Conservation (phyloP, 305 asterid species). For the Fraxinus latifolia region DNA sequence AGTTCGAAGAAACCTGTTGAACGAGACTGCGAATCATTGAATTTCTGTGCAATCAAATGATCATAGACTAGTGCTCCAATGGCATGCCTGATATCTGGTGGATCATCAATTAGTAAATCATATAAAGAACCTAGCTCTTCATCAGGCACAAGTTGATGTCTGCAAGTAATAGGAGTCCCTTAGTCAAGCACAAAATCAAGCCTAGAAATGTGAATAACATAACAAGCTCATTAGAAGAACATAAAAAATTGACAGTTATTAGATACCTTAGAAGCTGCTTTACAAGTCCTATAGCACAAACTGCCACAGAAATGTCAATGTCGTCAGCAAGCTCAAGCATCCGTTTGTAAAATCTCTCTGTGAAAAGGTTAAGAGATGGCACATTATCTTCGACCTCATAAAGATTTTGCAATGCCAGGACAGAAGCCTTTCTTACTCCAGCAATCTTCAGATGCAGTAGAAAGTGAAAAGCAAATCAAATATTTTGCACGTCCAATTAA, state of each 20-base stretch:
- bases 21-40: constrained; percentile 66
- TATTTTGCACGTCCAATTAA: constrained; percentile 25
- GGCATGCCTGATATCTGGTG: constrained; percentile 91
- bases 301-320: constrained; percentile 93
- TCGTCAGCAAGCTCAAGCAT: constrained; percentile 99
- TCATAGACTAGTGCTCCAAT: constrained; percentile 91
- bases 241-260: neutral
- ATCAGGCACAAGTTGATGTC: constrained; percentile 96
- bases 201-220: constrained; percentile 8
- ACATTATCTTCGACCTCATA: constrained; percentile 91
- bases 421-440: constrained; percentile 90
- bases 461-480: constrained; percentile 22
- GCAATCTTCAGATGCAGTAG: constrained; percentile 56
- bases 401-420: constrained; percentile 87
- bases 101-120: constrained; percentile 90
- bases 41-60: constrained; percentile 94
- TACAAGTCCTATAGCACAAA: constrained; percentile 96
- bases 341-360: constrained; percentile 81
- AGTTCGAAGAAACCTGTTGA: constrained; percentile 57
- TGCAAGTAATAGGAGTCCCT: constrained; percentile 37
- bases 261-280: constrained; percentile 82
- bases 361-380: constrained; percentile 91
- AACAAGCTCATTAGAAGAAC: constrained; percentile 18
- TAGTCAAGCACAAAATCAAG: constrained; percentile 24
- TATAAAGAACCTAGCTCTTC: constrained; percentile 92